Conservation (phyloP, 768 basidiomycete genomes). For the Mycena rosella region DNA sequence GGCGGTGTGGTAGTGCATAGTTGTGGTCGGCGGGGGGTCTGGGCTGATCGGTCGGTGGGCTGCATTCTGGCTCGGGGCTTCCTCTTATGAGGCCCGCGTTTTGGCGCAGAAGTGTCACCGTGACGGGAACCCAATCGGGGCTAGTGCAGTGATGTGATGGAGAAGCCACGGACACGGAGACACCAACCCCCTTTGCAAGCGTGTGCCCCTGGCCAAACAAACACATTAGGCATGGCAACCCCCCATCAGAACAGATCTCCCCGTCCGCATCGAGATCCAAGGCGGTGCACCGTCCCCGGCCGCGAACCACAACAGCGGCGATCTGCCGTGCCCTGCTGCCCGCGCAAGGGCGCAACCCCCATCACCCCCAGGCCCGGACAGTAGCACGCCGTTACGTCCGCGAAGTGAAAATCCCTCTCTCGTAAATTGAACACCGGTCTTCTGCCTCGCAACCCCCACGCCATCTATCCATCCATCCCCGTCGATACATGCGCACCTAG, state of each 20-base stretch:
- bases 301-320: neutral
- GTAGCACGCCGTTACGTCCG: neutral
- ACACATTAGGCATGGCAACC: constrained; percentile 5
- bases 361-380: neutral
- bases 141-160: neutral
- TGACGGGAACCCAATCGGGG: neutral
- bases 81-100: neutral
- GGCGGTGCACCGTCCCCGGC: neutral
- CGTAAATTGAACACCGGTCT: constrained; percentile 2
- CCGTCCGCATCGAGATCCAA: constrained; percentile 14
- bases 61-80: too few relatives aligned
- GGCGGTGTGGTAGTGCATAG: neutral
- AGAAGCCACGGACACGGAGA: neutral
- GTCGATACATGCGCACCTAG: too few relatives aligned
- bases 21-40: too few relatives aligned
- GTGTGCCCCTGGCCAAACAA: constrained; percentile 7
- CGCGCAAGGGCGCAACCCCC: neutral
- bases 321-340: neutral
- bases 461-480: too few relatives aligned
- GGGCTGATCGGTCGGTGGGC: neutral
- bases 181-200: constrained; percentile 22
- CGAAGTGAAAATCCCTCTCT: neutral
- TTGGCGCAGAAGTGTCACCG: constrained; percentile 18
- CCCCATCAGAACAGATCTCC: constrained; percentile 22
- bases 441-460: neutral